These are phyloP conservation scores for Stemphylium beticola DNA, from an alignment of 2,329 filamentous ascomycete species.

Conservation along the genomic window DNA sequence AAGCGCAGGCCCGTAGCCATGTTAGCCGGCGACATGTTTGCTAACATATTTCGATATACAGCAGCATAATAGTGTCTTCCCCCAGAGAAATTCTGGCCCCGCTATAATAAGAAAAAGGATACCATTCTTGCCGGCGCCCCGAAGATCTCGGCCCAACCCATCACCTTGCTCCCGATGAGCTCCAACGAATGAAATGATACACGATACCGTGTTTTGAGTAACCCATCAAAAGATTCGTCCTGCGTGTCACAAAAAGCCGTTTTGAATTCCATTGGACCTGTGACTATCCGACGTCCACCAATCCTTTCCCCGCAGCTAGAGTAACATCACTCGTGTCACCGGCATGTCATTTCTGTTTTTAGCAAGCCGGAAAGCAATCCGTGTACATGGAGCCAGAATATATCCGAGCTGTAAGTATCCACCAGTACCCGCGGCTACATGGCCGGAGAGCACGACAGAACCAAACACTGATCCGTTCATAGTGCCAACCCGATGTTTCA, in stretches of 20 bases:
- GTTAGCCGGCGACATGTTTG: too few species aligned
- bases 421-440: background rate
- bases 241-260: conserved; percentile 1
- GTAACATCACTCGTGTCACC: conserved; percentile 1
- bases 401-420: conserved; percentile 10
- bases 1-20: too few species aligned
- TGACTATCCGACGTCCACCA: background rate
- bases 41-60: too few species aligned
- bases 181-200: too few species aligned
- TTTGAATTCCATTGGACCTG: background rate
- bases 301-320: background rate
- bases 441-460: background rate
- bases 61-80: too few species aligned
- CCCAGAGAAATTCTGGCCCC: too few species aligned
- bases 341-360: background rate
- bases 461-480: background rate
- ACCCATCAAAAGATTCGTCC: background rate
- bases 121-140: too few species aligned
- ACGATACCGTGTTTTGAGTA: background rate
- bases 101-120: too few species aligned
- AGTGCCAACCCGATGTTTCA: background rate
- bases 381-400: background rate
- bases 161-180: too few species aligned
- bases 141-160: too few species aligned
- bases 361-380: background rate